A percentile compares a stretch with the other conserved stretches of the same genome.
These are phyloP conservation scores for Scheffersomyces segobiensis DNA, from an alignment of 1,139 yeast genomes.

Conservation along the genomic window DNA sequence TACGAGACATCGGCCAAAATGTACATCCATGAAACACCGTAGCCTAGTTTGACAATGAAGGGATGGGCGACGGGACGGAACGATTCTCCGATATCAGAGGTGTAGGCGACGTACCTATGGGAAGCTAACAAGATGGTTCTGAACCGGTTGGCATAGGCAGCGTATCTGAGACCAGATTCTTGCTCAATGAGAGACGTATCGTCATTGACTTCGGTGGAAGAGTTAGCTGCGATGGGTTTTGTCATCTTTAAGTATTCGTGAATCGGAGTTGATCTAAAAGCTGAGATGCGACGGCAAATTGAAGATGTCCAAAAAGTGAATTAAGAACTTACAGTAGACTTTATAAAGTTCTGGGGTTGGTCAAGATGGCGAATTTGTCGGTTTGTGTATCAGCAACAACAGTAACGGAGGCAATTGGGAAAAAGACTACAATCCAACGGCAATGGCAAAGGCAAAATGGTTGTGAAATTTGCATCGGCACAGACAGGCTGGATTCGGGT, in stretches of 20 bases:
- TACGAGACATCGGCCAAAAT: constrained; percentile 76
- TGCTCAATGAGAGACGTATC: constrained; percentile 23
- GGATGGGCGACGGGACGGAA: constrained; percentile 86
- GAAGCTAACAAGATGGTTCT: constrained; percentile 71
- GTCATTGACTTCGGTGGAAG: constrained; percentile 14
- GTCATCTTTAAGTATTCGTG: neutral
- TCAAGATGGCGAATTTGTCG: neutral
- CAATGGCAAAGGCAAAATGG: neutral
- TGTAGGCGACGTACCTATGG: constrained; percentile 85
- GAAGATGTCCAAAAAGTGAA: neutral
- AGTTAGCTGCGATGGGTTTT: neutral
- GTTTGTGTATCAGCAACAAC: neutral
- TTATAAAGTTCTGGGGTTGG: neutral
- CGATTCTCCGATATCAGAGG: constrained; percentile 88
- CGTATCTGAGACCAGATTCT: constrained; percentile 65
- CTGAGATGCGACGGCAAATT: neutral
- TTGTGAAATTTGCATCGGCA: neutral
- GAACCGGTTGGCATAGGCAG: constrained; percentile 77
- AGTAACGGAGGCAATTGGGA: too few relatives aligned
- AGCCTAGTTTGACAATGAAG: constrained; percentile 58
- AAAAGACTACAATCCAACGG: neutral
- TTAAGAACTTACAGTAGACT: neutral
- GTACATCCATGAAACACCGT: constrained; percentile 78
- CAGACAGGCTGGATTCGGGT: neutral
- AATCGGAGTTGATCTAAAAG: neutral